A percentile compares a stretch with the other conserved stretches of the same genome.
phyloP scores from a whole-genome alignment of 805 yeast species.

The Metschnikowia reukaufii region DNA sequence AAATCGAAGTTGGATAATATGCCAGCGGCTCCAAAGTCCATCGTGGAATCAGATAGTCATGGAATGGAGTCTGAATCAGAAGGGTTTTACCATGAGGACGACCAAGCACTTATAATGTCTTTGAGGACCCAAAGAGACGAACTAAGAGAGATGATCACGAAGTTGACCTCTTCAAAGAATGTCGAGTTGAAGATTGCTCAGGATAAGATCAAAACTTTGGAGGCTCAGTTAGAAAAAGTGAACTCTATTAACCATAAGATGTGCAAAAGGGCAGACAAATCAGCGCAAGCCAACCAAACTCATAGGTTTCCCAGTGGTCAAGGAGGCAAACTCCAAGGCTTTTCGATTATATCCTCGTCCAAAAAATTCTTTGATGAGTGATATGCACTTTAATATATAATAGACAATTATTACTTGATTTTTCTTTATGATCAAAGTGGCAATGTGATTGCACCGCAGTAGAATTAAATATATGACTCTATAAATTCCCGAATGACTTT shows the following conservation, averaged over 20 bases:
- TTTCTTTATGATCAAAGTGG: neutral
- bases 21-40: neutral
- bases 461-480: slow-evolving; percentile 11
- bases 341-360: slow-evolving; percentile 37
- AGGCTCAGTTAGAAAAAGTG: slow-evolving; percentile 30
- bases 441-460: neutral
- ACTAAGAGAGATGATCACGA: slow-evolving; percentile 39
- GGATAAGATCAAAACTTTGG: slow-evolving; percentile 36
- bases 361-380: slow-evolving; percentile 21
- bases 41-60: neutral
- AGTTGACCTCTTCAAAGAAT: slow-evolving; percentile 36
- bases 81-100: slow-evolving; percentile 13
- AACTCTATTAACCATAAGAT: slow-evolving; percentile 35
- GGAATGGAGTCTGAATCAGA: slow-evolving; percentile 8
- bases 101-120: slow-evolving; percentile 17
- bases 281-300: slow-evolving; percentile 1
- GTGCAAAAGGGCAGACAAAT: slow-evolving; percentile 25
- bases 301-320: slow-evolving; percentile 11
- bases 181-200: slow-evolving; percentile 36
- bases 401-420: neutral
- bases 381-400: neutral
- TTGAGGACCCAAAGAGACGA: slow-evolving; percentile 38
- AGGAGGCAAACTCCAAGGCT: slow-evolving; percentile 43
- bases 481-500: slow-evolving; percentile 38
- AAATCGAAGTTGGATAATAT: slow-evolving; percentile 21